Evolutionary conservation across 768 basidiomycete genomes (phyloP).

Genomic region (Rhizopogon vesiculosus): DNA sequence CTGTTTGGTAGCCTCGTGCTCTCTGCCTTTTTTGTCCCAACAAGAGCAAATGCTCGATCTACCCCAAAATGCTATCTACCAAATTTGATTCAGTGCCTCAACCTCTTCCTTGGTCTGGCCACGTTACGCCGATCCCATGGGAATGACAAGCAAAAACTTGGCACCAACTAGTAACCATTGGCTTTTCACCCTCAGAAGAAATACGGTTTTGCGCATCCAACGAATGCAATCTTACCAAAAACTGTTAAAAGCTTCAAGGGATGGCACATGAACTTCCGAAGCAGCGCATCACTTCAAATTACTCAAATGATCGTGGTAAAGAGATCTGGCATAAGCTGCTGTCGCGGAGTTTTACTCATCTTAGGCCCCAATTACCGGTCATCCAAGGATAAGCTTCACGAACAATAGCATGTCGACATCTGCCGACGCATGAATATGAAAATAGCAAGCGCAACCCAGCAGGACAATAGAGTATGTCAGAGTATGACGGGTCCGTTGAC

Average conservation of each 20-base stretch:
- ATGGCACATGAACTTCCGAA: background rate
- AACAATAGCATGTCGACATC: slow-evolving; percentile 5
- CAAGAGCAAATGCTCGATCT: slow-evolving; percentile 18
- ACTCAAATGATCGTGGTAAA: slow-evolving; percentile 9
- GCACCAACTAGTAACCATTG: background rate
- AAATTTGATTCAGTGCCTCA: background rate
- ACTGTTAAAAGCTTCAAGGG: background rate
- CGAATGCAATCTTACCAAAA: background rate
- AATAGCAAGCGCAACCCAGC: background rate
- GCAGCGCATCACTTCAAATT: background rate
- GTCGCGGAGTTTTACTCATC: slow-evolving; percentile 17
- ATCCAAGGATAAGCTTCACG: background rate
- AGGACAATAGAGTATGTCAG: background rate
- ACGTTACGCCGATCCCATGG: background rate
- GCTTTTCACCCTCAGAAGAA: background rate
- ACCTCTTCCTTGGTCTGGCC: background rate
- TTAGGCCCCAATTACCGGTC: background rate
- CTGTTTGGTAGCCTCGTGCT: slow-evolving; percentile 7
- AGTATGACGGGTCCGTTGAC: background rate
- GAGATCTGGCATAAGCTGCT: slow-evolving; percentile 19
- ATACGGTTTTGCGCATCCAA: background rate
- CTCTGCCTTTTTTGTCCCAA: slow-evolving; percentile 14
- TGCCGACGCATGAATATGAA: background rate
- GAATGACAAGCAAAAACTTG: background rate
- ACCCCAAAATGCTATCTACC: background rate